Conservation (phyloP, 2,329 filamentous ascomycete species). For the Microdochium nivale region DNA sequence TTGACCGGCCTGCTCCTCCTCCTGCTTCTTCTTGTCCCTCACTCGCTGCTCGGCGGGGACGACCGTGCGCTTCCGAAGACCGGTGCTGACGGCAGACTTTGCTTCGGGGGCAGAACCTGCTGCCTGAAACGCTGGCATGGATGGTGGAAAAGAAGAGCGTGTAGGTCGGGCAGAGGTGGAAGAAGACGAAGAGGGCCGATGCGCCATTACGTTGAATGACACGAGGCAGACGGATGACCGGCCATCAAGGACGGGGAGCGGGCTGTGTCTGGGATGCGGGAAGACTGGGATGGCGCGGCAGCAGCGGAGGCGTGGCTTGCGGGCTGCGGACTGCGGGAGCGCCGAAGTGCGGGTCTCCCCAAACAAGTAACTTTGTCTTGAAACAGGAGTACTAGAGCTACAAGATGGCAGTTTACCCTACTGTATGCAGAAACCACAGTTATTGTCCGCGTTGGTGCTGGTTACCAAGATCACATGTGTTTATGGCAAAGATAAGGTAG, state of each 20-base stretch:
- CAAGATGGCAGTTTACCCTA: no score
- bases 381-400: no score
- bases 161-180: background rate
- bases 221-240: background rate
- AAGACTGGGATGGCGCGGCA: no score
- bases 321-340: no score
- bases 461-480: no score
- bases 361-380: no score
- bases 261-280: no score
- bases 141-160: background rate
- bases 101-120: background rate
- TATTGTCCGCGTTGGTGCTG: no score
- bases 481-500: no score
- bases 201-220: background rate
- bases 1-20: constrained; percentile 4
- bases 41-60: background rate
- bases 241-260: background rate
- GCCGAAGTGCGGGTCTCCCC: no score
- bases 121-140: background rate
- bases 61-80: constrained; percentile 4
- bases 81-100: background rate
- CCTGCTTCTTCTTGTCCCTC: background rate
- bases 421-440: no score
- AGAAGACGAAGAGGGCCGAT: background rate
- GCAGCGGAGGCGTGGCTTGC: background rate